Evolutionary conservation across 148 eudicot species (phyloP), one percentile per base, ranked within the genome.

Genomic region (Heliosperma pusillum): DNA sequence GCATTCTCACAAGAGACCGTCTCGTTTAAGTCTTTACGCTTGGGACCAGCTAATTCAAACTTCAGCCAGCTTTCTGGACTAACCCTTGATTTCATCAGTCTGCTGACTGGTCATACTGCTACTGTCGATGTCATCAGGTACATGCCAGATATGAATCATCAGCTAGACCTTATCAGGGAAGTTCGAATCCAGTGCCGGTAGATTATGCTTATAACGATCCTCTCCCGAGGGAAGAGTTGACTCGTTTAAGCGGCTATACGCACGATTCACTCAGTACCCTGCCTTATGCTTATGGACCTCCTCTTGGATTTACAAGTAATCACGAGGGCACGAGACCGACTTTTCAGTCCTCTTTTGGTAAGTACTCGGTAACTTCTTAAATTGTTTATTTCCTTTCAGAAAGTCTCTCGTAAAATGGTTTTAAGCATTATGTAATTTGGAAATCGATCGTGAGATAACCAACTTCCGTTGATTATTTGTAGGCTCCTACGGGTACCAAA

Each of bases 301-400:
- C 33, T 17, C 50, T 53, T 9, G 77, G 7, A 42, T 64, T 36
- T 26, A 59, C 7, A 22, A 66, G 55, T 29, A 47, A 1, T 40
- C 57, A 76, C 33, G 72, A 17, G 36, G 47, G 29, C 58, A 55
- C 72, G 6, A 65, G 76, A 11, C 24, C 72, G 24, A 59, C 65
- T 55, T 11, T 52, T 58, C 81, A 20, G 20, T 66, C 55, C 58
- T 42, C 73, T 58, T 11, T 17, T 69, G 82, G 82, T 79, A 58
- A 69, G 78, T n/a, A n/a, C n/a, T n/a, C n/a, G n/a, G n/a, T 30
- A 60, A 69, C 40, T 9, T 15, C 27, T 26, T 52, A 42, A 10
- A 25, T 42, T 7, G 0, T 60, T 70, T 21, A 42, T 17, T 0
- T 50, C 17, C 17, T 50, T 50, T 12, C 7, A 57, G 25, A 57